phyloP scores from a whole-genome alignment of 768 basidiomycete species.

The Lentinula lateritia region DNA sequence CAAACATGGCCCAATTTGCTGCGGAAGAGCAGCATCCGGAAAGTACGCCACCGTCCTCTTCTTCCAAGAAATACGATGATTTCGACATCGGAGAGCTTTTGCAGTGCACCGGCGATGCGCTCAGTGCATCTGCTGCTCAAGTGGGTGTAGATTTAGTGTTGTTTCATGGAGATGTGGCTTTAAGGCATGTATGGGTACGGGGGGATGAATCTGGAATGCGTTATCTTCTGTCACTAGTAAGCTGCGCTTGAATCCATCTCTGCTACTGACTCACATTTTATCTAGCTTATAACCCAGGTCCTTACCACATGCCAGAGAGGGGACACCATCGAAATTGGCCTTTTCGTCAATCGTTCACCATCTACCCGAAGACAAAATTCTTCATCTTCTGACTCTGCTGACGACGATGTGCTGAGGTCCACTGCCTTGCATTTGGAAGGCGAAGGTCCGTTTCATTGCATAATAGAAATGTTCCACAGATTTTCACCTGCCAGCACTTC shows the following conservation, averaged over 20 bases:
- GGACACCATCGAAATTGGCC: slow-evolving; percentile 83
- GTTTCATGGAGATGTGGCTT: slow-evolving; percentile 82
- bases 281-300: slow-evolving; percentile 80
- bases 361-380: slow-evolving; percentile 21
- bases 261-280: slow-evolving; percentile 12
- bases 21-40: slow-evolving; percentile 7
- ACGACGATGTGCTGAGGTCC: slow-evolving; percentile 15
- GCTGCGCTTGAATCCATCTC: slow-evolving; percentile 22
- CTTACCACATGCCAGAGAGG: slow-evolving; percentile 61
- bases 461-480: slow-evolving; percentile 46
- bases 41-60: slow-evolving; percentile 7
- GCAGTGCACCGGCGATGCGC: slow-evolving; percentile 83
- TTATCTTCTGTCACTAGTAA: slow-evolving; percentile 80
- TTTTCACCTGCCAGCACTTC: slow-evolving; percentile 21
- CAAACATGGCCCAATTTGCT: slow-evolving; percentile 64
- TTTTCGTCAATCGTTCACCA: slow-evolving; percentile 43
- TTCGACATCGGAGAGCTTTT: slow-evolving; percentile 91
- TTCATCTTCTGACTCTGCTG: slow-evolving; percentile 21
- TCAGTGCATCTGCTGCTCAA: slow-evolving; percentile 80
- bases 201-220: slow-evolving; percentile 83
- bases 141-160: slow-evolving; percentile 86
- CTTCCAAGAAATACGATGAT: slow-evolving; percentile 37
- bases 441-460: slow-evolving; percentile 34
- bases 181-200: slow-evolving; percentile 81
- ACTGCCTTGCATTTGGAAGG: slow-evolving; percentile 24